These are phyloP conservation scores for Fusarium fracticaudum DNA, from an alignment of 2,329 filamentous ascomycete species.

Conservation along the genomic window DNA sequence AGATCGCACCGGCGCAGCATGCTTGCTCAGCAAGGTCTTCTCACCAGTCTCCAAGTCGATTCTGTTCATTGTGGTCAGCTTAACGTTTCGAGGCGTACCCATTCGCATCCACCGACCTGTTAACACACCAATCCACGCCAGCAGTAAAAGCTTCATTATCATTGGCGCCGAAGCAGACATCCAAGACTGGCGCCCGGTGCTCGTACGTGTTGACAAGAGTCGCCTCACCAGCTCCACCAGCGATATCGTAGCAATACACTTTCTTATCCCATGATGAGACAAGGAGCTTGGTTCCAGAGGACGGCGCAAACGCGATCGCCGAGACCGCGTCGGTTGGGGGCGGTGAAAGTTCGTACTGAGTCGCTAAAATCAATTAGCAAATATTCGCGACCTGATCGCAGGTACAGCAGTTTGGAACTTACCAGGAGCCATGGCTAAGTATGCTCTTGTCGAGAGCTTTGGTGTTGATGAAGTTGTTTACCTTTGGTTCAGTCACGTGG, in stretches of 20 bases:
- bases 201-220: constrained; percentile 76
- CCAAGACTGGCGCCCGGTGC: constrained; percentile 85
- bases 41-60: constrained; percentile 77
- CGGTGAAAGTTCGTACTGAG: constrained; percentile 84
- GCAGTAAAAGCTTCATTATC: constrained; percentile 87
- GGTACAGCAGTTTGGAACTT: constrained; percentile 20
- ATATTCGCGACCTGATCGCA: not conserved
- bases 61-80: constrained; percentile 44
- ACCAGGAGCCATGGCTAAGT: constrained; percentile 55
- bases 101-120: constrained; percentile 60
- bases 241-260: constrained; percentile 87
- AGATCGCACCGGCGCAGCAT: constrained; percentile 81
- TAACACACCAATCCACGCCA: constrained; percentile 87
- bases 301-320: constrained; percentile 83
- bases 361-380: constrained; percentile 54
- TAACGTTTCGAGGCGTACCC: not conserved
- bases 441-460: constrained; percentile 28
- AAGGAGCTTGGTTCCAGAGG: constrained; percentile 78
- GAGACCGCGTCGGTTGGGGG: constrained; percentile 90
- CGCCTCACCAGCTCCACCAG: constrained; percentile 63
- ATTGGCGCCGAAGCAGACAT: constrained; percentile 87
- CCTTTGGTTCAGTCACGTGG: constrained; percentile 50
- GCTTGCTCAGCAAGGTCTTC: constrained; percentile 79
- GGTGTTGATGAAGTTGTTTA: constrained; percentile 48
- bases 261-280: constrained; percentile 95